Percentiles rank a stretch among this genome's conserved stretches.
phyloP scores from a whole-genome alignment of 2,329 filamentous ascomycete genomes.

The Drechmeria coniospora region DNA sequence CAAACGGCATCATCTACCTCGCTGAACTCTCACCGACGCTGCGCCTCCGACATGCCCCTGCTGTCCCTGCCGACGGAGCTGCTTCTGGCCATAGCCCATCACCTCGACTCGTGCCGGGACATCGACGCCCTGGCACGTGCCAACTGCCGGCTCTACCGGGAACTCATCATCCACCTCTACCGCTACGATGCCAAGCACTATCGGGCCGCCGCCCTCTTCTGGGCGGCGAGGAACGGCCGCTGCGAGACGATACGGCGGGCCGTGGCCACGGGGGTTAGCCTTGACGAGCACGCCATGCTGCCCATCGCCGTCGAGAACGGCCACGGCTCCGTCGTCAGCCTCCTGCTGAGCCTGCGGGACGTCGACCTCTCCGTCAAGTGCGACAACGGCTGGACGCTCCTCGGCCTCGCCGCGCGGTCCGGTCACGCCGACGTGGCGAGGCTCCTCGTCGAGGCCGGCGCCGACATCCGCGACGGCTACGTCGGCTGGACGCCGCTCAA shows the following conservation, averaged over 20 bases:
- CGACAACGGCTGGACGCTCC: slow-evolving; percentile 3
- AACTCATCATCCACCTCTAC: slow-evolving; percentile 2
- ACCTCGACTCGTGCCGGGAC: slow-evolving; percentile 1
- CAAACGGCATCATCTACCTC: too few relatives aligned
- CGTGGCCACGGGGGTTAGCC: slow-evolving; percentile 1
- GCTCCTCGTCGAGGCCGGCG: slow-evolving; percentile 2
- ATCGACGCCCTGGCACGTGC: slow-evolving; percentile 1
- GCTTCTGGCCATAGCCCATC: slow-evolving; percentile 1
- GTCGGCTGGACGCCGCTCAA: slow-evolving; percentile 6
- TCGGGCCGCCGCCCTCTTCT: slow-evolving; percentile 1
- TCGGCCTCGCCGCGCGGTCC: slow-evolving; percentile 4
- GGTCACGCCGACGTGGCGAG: slow-evolving; percentile 4
- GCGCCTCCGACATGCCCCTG: slow-evolving; percentile 2
- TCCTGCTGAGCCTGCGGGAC: slow-evolving; percentile 2
- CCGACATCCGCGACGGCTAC: slow-evolving; percentile 2
- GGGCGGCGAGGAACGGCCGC: slow-evolving; percentile 3
- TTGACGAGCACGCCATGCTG: slow-evolving; percentile 2
- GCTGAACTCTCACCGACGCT: too few relatives aligned
- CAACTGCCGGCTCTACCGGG: slow-evolving; percentile 2
- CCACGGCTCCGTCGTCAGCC: neutral
- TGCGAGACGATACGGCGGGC: slow-evolving; percentile 2
- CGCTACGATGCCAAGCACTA: slow-evolving; percentile 1
- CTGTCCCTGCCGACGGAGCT: slow-evolving; percentile 4
- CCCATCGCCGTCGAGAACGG: slow-evolving; percentile 2
- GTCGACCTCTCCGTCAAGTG: slow-evolving; percentile 1